phyloP scores from a whole-genome alignment of 2,329 filamentous ascomycete species.

The Fusarium sp. region DNA sequence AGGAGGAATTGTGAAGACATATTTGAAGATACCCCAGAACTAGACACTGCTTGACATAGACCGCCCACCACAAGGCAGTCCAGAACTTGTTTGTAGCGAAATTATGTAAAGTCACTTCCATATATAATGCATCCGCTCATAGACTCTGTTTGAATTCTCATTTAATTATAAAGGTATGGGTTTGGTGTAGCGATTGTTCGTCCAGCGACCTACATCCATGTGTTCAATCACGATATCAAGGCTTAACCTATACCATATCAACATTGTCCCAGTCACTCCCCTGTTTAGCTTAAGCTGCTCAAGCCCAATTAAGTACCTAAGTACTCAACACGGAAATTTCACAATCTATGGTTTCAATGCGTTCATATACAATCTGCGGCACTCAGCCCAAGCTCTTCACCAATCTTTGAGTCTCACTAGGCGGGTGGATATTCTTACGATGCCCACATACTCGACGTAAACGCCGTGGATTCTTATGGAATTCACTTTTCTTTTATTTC shows the following conservation, averaged over 20 bases:
- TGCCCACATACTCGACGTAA: neutral
- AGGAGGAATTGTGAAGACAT: slow-evolving; percentile 44
- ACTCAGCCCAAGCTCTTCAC: neutral
- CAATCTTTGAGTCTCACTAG: neutral
- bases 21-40: slow-evolving; percentile 37
- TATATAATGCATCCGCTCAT: neutral
- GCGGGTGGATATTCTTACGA: neutral
- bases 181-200: neutral
- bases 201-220: too few relatives aligned
- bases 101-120: neutral
- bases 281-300: too few relatives aligned
- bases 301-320: too few relatives aligned
- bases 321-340: too few relatives aligned
- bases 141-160: neutral
- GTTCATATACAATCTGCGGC: neutral
- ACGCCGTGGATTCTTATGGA: neutral
- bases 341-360: too few relatives aligned
- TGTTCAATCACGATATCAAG: too few relatives aligned
- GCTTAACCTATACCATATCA: neutral
- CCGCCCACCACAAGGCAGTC: neutral
- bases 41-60: slow-evolving; percentile 1
- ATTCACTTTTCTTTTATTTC: neutral
- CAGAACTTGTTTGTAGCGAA: neutral
- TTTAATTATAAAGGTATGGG: neutral
- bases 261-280: neutral